Evolutionary conservation across 164 flowering plant genomes (phyloP).

Genomic region (Berberis vulgaris): DNA sequence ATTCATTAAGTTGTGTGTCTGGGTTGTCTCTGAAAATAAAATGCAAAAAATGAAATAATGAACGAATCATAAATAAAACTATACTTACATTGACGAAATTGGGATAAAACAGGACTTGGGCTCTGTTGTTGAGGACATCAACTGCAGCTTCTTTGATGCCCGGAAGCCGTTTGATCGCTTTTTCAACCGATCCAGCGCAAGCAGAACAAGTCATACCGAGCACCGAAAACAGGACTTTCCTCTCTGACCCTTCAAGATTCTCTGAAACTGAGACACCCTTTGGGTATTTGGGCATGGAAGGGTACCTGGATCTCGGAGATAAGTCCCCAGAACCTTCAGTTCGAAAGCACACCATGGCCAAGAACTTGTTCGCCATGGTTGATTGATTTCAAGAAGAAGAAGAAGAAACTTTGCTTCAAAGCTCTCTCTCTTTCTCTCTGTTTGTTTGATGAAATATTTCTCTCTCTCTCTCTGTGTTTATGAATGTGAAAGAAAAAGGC

Average conservation of each 20-base stretch:
- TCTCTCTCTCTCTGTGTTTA: too few species aligned
- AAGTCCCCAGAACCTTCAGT: constrained; percentile 22
- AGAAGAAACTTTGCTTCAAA: not conserved
- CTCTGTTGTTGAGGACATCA: constrained; percentile 61
- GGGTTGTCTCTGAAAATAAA: too few species aligned
- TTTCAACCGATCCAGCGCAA: constrained; percentile 82
- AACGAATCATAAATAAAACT: not conserved
- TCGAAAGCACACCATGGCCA: constrained; percentile 42
- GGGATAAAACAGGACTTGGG: constrained; percentile 60
- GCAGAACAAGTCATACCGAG: constrained; percentile 85
- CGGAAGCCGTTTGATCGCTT: constrained; percentile 71
- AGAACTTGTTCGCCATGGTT: constrained; percentile 42
- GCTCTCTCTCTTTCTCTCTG: not conserved
- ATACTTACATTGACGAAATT: constrained; percentile 51
- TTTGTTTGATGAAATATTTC: too few species aligned
- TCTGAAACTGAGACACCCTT: constrained; percentile 29
- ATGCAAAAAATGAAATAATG: too few species aligned
- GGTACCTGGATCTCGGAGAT: constrained; percentile 49
- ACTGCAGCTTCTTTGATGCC: constrained; percentile 70
- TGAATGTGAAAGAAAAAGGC: too few species aligned
- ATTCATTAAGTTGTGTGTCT: too few species aligned
- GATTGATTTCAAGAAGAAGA: not conserved
- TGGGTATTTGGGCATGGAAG: constrained; percentile 65
- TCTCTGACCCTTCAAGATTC: constrained; percentile 22
- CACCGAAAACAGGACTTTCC: constrained; percentile 51